Conservation (phyloP, 208 protist genomes). For the Balamuthia mandrillaris region DNA sequence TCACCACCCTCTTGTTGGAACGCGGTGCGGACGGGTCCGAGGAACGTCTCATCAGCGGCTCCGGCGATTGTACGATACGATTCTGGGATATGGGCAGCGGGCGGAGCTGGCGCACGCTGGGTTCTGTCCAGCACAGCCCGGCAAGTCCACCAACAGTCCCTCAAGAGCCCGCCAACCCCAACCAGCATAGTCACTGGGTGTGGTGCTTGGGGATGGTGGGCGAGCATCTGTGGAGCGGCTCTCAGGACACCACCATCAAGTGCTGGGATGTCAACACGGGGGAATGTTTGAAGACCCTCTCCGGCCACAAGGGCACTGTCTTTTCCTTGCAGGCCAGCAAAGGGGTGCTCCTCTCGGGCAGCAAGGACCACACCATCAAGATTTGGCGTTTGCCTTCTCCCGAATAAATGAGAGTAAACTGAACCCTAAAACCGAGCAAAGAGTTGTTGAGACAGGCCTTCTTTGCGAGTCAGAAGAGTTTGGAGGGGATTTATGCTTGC, state of each 20-base stretch:
- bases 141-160: not conserved
- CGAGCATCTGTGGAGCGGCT: not conserved
- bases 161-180: not conserved
- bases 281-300: not conserved
- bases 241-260: constrained; percentile 39
- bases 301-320: not conserved
- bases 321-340: not conserved
- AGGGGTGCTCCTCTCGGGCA: not conserved
- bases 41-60: not conserved
- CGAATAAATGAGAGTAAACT: too few relatives aligned
- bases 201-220: not conserved
- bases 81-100: constrained; percentile 33
- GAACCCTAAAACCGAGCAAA: too few relatives aligned
- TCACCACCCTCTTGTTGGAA: not conserved
- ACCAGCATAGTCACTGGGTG: constrained; percentile 3
- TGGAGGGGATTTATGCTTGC: too few relatives aligned
- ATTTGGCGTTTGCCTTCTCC: constrained; percentile 17
- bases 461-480: too few relatives aligned
- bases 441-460: too few relatives aligned
- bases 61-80: constrained; percentile 5
- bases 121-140: too few relatives aligned
- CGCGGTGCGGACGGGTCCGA: not conserved
- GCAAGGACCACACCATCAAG: constrained; percentile 18
- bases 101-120: not conserved
- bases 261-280: constrained; percentile 8